A percentile compares a stretch with the other conserved stretches of the same genome.
phyloP scores from a whole-genome alignment of 2,329 filamentous ascomycete genomes.

The Fusarium sororula region DNA sequence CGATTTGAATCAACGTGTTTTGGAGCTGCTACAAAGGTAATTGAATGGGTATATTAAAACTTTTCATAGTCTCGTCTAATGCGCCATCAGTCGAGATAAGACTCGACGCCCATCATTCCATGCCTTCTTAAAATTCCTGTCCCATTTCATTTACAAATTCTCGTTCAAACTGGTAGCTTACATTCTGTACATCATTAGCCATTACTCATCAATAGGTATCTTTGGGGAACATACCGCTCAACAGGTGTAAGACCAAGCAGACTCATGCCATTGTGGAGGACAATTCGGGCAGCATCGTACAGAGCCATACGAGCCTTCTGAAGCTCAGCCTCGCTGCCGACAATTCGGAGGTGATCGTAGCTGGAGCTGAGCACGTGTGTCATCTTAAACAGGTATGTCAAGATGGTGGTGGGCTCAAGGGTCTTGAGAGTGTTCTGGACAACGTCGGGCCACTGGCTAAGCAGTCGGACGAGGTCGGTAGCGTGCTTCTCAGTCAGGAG shows the following conservation, averaged over 20 bases:
- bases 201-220: not conserved
- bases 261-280: constrained; percentile 84
- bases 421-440: constrained; percentile 86
- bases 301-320: constrained; percentile 75
- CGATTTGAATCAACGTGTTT: not conserved
- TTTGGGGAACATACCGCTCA: constrained; percentile 54
- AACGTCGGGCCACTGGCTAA: constrained; percentile 88
- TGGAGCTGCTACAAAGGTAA: not conserved
- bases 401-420: constrained; percentile 71
- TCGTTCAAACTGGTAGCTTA: constrained; percentile 22
- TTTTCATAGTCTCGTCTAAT: constrained; percentile 42
- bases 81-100: constrained; percentile 16
- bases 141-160: not conserved
- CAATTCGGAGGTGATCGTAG: constrained; percentile 83
- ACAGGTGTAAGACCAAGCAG: constrained; percentile 82
- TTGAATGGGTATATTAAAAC: constrained; percentile 43
- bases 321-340: constrained; percentile 79
- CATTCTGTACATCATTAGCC: constrained; percentile 38
- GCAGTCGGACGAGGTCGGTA: constrained; percentile 74
- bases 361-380: constrained; percentile 81
- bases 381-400: constrained; percentile 83
- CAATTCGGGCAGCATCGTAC: constrained; percentile 78
- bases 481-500: constrained; percentile 78
- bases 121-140: not conserved
- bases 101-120: constrained; percentile 12